Percentiles rank a stretch among this genome's conserved stretches.
Conservation (phyloP, 2,329 filamentous ascomycete species). For the Hymenoscyphus repandus region DNA sequence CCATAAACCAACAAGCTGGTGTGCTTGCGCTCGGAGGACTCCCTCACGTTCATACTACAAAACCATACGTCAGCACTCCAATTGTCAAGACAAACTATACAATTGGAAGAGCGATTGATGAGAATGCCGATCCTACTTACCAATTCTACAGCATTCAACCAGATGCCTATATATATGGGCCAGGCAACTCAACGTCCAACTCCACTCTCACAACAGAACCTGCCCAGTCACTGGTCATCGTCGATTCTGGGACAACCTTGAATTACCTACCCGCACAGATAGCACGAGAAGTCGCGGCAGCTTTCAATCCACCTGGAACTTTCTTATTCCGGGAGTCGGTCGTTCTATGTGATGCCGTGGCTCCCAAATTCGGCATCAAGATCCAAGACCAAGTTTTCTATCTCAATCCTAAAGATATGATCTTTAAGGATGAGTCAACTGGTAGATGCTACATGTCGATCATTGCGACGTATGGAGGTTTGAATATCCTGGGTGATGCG, state of each 20-base stretch:
- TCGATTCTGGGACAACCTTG: constrained; percentile 15
- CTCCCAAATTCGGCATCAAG: constrained; percentile 13
- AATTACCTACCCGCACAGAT: constrained; percentile 9
- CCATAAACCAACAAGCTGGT: constrained; percentile 31
- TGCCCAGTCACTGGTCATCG: constrained; percentile 1
- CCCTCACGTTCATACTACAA: constrained; percentile 34
- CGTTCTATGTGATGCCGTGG: constrained; percentile 12
- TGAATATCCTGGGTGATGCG: constrained; percentile 40
- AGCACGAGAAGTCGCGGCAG: constrained; percentile 7
- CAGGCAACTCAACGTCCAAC: neutral
- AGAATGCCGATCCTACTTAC: neutral
- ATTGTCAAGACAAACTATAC: constrained; percentile 12
- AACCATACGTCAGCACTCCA: constrained; percentile 10
- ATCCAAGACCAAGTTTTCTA: constrained; percentile 13
- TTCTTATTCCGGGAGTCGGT: constrained; percentile 5
- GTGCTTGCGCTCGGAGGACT: constrained; percentile 45
- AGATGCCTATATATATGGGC: constrained; percentile 11
- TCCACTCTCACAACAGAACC: neutral
- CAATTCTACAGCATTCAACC: constrained; percentile 13
- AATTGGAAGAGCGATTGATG: constrained; percentile 3
- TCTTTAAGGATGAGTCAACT: neutral
- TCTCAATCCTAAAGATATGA: constrained; percentile 15
- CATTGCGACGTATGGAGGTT: neutral
- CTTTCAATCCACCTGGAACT: constrained; percentile 8
- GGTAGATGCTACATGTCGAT: neutral